Conservation (phyloP, 306 rosid species). For the Rosa persica region DNA sequence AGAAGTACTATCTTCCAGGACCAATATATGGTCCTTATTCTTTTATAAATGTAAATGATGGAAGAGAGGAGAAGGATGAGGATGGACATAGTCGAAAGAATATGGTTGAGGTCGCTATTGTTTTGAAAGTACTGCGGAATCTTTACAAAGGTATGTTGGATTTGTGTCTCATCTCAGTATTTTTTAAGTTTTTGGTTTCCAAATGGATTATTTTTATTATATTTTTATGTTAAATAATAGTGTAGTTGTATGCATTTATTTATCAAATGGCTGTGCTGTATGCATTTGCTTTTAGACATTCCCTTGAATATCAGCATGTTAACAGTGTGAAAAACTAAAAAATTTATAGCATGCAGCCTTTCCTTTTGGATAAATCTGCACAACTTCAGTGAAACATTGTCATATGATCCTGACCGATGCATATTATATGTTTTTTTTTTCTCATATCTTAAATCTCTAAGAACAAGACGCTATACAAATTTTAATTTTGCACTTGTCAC, state of each 20-base stretch:
- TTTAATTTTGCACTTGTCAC: background rate
- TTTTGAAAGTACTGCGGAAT: constrained; percentile 35
- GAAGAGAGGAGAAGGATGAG: constrained; percentile 57
- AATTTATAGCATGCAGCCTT: too few species aligned
- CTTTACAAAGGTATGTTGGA: constrained; percentile 51
- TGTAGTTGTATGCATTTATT: too few species aligned
- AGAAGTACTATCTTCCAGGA: constrained; percentile 42
- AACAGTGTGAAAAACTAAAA: too few species aligned
- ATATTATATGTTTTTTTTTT: too few species aligned
- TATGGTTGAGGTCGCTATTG: constrained; percentile 57
- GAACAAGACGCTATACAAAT: background rate
- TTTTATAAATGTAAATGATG: constrained; percentile 52
- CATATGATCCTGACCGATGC: too few species aligned
- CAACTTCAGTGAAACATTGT: too few species aligned
- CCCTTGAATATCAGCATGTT: background rate
- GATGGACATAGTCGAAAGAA: constrained; percentile 55
- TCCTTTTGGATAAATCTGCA: too few species aligned
- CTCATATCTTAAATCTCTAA: background rate
- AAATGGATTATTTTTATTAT: too few species aligned
- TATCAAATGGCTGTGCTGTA: background rate
- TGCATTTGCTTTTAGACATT: background rate
- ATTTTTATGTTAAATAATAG: background rate
- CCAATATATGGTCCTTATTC: constrained; percentile 69
- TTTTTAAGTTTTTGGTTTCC: background rate
- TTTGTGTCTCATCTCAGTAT: too few species aligned